Conservation (phyloP, 805 yeast species). For the Hermanozyma aechmeae region DNA sequence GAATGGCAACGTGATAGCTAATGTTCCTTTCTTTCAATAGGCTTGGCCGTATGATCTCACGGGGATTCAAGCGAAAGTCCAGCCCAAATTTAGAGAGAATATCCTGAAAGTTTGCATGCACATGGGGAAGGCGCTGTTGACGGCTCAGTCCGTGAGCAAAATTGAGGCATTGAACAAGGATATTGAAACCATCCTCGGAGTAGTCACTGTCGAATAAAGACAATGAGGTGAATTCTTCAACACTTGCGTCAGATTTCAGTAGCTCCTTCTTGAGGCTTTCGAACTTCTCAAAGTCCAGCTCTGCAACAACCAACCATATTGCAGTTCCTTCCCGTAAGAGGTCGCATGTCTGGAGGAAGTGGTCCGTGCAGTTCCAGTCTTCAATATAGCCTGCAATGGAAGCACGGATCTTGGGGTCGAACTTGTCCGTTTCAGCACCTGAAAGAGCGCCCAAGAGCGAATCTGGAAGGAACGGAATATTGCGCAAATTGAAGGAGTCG, state of each 20-base stretch:
- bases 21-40: conserved; percentile 44
- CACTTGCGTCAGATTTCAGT: conserved; percentile 1
- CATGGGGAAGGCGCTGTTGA: no score
- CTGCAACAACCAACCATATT: conserved; percentile 58
- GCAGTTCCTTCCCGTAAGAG: conserved; percentile 47
- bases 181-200: conserved; percentile 42
- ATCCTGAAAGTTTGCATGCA: no score
- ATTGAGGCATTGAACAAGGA: no score
- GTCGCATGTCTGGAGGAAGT: conserved; percentile 42
- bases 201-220: conserved; percentile 9
- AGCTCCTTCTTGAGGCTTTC: conserved; percentile 30
- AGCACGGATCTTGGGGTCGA: conserved; percentile 37
- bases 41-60: no score
- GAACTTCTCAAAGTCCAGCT: conserved; percentile 41
- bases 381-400: conserved; percentile 47
- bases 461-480: conserved; percentile 39
- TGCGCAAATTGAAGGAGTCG: conserved; percentile 51
- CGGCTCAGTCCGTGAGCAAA: no score
- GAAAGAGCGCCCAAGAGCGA: conserved; percentile 37
- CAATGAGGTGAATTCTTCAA: not conserved
- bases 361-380: conserved; percentile 56
- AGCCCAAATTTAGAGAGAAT: no score
- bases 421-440: conserved; percentile 33
- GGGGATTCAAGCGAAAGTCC: no score
- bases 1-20: conserved; percentile 37